Percentiles rank a stretch among this genome's conserved stretches.
Evolutionary conservation across 2,329 filamentous ascomycete species (phyloP).

Genomic region (Blastomyces percursus): DNA sequence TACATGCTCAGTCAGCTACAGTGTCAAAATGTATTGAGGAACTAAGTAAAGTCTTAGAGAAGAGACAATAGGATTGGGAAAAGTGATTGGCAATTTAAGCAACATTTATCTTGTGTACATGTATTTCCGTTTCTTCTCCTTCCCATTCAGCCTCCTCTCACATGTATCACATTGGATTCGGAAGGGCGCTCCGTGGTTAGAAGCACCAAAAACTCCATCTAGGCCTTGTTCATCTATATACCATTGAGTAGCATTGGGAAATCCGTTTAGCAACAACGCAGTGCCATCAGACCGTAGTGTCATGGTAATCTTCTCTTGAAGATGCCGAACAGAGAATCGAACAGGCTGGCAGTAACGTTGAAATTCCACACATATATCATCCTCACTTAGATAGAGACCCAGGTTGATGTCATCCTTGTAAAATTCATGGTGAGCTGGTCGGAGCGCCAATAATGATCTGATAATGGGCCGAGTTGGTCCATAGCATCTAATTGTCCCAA

Average conservation of each 20-base stretch:
- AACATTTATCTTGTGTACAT: background rate
- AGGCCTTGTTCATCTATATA: background rate
- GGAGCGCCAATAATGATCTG: background rate
- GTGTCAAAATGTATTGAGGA: background rate
- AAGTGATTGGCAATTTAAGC: too few relatives aligned
- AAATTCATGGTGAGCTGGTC: background rate
- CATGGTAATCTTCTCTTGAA: background rate
- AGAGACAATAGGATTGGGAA: background rate
- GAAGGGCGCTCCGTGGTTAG: background rate
- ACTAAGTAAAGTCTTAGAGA: background rate
- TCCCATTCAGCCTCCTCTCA: background rate
- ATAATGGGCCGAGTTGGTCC: background rate
- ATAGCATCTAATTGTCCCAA: background rate
- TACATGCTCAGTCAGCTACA: background rate
- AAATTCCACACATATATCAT: background rate
- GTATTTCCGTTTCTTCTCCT: background rate
- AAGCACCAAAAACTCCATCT: background rate
- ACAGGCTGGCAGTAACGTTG: background rate
- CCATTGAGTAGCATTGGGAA: background rate
- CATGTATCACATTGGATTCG: background rate
- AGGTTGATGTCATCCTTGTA: constrained; percentile 2
- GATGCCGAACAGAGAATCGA: background rate
- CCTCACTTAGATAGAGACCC: background rate
- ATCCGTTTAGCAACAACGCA: background rate
- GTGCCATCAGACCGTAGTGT: background rate